Base-by-base conservation (phyloP, 2,329 filamentous ascomycete genomes). In the Nemania serpens region DNA sequence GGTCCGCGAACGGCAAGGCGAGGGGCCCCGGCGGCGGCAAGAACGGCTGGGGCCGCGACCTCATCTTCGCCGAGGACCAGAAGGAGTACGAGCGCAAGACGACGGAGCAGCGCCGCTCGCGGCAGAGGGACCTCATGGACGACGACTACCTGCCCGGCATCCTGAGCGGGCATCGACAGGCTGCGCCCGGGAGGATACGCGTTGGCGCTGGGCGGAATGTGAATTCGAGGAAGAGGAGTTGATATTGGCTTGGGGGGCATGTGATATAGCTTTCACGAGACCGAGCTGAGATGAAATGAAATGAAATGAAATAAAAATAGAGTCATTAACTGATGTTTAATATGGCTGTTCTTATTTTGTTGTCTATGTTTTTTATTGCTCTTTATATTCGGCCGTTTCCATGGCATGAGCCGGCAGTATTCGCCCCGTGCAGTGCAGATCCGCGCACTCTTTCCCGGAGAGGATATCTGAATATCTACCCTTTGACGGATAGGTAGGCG, bases 61-160 rank as follows among this genome's bases (percentile, higher is more conserved):
- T 99, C 66, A 91, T 99, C 55, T 79, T 99, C 10, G 88, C 93
- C 0, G 94, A 97, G 77, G 95, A 99, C 74, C 95, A 99, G 81
- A 97, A 96, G 79, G 95, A 99, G 79, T 98, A 91, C 75, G 75
- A 84, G 43, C 81, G 84, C 65, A 88, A 88, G 55, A 75, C 84
- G 15, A 83, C 83, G 2, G 83, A 88, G 68, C 85, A 90, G 73
- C 85, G 83, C 69, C 85, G 89, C 69, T 80, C 79, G 55, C 88
- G 88, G 71, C 86, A 91, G 74, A 88, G 86, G 72, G 92, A 97
- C 76, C 78, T 97, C 58, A 96, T 98, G 94, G 94, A 98, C 73
- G 89, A 96, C 73, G 94, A 99, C 76, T 96, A 93, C 74, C 77
- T 98, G 65, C 95, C 95, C 0, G 82, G 86, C 36, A 91, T 99